Evolutionary conservation across 176 grass and related monocot genomes (phyloP).

Genomic region (Pharus latifolius): DNA sequence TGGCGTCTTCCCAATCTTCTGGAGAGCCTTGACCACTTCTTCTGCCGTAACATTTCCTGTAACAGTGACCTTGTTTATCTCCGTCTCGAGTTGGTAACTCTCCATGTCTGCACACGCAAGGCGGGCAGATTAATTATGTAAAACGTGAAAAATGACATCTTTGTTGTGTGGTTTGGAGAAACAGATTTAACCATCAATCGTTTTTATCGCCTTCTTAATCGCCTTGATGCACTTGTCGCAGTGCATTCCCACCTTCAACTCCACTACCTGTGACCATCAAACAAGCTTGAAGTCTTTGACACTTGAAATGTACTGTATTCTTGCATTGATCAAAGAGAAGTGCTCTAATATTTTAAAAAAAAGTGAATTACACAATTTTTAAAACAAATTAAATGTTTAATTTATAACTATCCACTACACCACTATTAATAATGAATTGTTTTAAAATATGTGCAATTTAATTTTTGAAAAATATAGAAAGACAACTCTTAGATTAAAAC

Average conservation of each 20-base stretch:
- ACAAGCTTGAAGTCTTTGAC: slow-evolving; percentile 16
- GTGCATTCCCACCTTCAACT: slow-evolving; percentile 93
- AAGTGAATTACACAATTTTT: too few species aligned
- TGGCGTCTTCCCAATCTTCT: slow-evolving; percentile 85
- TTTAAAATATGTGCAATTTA: too few species aligned
- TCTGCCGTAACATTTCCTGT: slow-evolving; percentile 72
- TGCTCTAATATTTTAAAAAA: too few species aligned
- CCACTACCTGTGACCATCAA: slow-evolving; percentile 52
- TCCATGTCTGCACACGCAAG: slow-evolving; percentile 54
- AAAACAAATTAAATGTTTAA: too few species aligned
- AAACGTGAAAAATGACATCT: neutral
- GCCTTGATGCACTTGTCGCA: slow-evolving; percentile 91
- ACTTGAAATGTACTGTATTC: neutral
- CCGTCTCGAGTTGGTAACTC: slow-evolving; percentile 63
- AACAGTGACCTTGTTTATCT: slow-evolving; percentile 88
- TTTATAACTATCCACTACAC: too few species aligned
- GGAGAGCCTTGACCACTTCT: slow-evolving; percentile 73
- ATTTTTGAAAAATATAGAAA: too few species aligned
- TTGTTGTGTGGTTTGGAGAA: neutral
- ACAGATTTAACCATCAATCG: slow-evolving; percentile 47
- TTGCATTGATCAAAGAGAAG: neutral
- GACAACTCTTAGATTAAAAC: too few species aligned
- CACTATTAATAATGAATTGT: too few species aligned
- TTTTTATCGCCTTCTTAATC: slow-evolving; percentile 92
- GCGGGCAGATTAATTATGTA: neutral